These are phyloP conservation scores for Fusarium neocosmosporiellum DNA, from an alignment of 2,329 filamentous ascomycete genomes.

Conservation along the genomic window DNA sequence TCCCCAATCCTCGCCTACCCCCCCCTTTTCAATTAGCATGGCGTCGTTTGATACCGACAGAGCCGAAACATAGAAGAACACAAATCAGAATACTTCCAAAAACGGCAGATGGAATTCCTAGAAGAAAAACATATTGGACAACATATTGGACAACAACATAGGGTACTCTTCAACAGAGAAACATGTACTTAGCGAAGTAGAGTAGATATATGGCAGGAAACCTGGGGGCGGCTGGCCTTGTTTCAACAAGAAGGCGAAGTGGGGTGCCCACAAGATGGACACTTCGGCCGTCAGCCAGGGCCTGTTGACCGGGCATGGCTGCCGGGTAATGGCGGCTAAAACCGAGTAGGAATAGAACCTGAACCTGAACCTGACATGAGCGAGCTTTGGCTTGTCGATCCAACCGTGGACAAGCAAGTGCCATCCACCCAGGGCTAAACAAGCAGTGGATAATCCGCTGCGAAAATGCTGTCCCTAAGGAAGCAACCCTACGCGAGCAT, in stretches of 20 bases:
- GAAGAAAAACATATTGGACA: too few species aligned
- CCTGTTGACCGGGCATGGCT: not conserved
- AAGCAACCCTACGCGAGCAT: too few species aligned
- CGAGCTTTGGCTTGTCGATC: too few species aligned
- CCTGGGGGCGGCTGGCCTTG: not conserved
- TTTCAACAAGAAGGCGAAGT: not conserved
- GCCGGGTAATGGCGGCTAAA: not conserved
- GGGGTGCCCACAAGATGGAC: not conserved
- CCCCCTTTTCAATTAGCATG: too few species aligned
- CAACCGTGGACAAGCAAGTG: too few species aligned
- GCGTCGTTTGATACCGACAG: too few species aligned
- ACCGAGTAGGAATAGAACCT: not conserved
- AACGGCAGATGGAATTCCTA: not conserved
- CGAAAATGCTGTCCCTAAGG: too few species aligned
- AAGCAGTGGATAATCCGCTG: too few species aligned
- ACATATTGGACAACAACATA: not conserved
- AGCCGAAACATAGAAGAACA: not conserved
- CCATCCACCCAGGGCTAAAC: too few species aligned
- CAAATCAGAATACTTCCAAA: not conserved
- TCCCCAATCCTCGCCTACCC: too few species aligned
- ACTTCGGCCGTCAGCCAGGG: not conserved
- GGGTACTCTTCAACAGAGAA: not conserved
- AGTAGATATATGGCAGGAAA: not conserved
- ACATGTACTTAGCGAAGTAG: not conserved
- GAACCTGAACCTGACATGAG: too few species aligned